Base-by-base conservation (phyloP, 495 filamentous ascomycete species). In the Aspergillus cavernicola region DNA sequence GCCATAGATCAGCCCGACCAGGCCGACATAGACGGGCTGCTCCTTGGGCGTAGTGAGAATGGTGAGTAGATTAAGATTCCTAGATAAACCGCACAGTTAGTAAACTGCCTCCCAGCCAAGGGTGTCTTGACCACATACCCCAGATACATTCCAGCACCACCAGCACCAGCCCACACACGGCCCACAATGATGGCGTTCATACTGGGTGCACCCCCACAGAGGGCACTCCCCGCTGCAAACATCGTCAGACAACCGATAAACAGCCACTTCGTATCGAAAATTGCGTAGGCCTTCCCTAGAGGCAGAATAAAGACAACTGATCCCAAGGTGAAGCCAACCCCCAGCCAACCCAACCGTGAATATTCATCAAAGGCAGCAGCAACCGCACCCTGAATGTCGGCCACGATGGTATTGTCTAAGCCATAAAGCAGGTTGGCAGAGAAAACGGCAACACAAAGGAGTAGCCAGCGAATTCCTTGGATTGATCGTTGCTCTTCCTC, bases 91-190 rank as follows among this genome's bases (percentile, higher is more conserved):
- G 4, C 24, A 28, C n/a, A n/a, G n/a, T n/a, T n/a, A n/a, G n/a
- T n/a, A n/a, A n/a, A n/a, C n/a, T n/a, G n/a, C n/a, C n/a, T n/a
- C n/a, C n/a, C n/a, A n/a, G n/a, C n/a, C n/a, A n/a, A n/a, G n/a
- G n/a, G n/a, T n/a, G 24, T 28, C 24, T 9, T 28, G 4, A 9
- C 9, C 24, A 28, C 24, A 28, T 28, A 28, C 24, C 41, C 41
- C 75, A 77, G 51, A 52, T 83, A 85, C 63, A 82, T 76, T 1
- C 78, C 79, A 1, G 62, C 64, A 1, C 81, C 81, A 2, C 76
- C 71, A 16, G 68, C 51, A 12, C 67, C 67, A 37, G 59, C 57
- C 23, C 64, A 51, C 3, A 71, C 77, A 6, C 80, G 63, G 0
- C 76, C 80, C 15, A 79, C 54, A 41, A 82, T 79, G 29, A 77